Evolutionary conservation across 257 asterid species (phyloP).

Genomic region (Knoxia roxburghii): DNA sequence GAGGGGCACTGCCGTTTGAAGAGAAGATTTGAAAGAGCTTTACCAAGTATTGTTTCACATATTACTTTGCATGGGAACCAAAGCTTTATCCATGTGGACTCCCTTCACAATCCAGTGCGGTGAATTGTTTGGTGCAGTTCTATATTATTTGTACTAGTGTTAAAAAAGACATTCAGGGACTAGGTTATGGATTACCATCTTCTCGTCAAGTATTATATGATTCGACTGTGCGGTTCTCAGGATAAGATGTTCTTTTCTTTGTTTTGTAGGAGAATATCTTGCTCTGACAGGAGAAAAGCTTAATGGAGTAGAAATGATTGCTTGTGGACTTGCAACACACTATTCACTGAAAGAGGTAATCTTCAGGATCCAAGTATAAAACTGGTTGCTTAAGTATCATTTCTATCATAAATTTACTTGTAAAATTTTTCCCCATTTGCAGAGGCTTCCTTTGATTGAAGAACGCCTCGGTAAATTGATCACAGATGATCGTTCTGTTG

Average conservation of each 20-base stretch:
- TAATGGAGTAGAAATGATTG: slow-evolving; percentile 86
- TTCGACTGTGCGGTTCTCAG: background rate
- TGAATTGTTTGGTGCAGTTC: background rate
- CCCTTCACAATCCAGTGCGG: background rate
- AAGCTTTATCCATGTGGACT: background rate
- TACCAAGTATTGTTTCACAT: background rate
- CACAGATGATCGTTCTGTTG: slow-evolving; percentile 79
- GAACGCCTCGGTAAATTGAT: slow-evolving; percentile 81
- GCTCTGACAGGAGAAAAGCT: slow-evolving; percentile 93
- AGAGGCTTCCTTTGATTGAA: slow-evolving; percentile 94
- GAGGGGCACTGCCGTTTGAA: background rate
- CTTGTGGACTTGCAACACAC: slow-evolving; percentile 95
- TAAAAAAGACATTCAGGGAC: background rate
- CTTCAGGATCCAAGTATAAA: slow-evolving; percentile 3
- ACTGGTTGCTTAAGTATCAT: slow-evolving; percentile 18
- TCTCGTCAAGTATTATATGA: background rate
- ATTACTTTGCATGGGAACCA: background rate
- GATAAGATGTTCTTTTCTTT: slow-evolving; percentile 4
- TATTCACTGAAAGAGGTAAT: slow-evolving; percentile 64
- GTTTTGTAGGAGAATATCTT: slow-evolving; percentile 80
- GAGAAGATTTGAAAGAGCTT: background rate
- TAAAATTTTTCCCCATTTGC: slow-evolving; percentile 18
- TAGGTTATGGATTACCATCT: background rate
- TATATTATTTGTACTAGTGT: background rate
- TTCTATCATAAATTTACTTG: slow-evolving; percentile 3